Percentiles rank a stretch among this genome's conserved stretches.
phyloP scores from a whole-genome alignment of 2,329 filamentous ascomycete species.

The Davidsoniella australis region DNA sequence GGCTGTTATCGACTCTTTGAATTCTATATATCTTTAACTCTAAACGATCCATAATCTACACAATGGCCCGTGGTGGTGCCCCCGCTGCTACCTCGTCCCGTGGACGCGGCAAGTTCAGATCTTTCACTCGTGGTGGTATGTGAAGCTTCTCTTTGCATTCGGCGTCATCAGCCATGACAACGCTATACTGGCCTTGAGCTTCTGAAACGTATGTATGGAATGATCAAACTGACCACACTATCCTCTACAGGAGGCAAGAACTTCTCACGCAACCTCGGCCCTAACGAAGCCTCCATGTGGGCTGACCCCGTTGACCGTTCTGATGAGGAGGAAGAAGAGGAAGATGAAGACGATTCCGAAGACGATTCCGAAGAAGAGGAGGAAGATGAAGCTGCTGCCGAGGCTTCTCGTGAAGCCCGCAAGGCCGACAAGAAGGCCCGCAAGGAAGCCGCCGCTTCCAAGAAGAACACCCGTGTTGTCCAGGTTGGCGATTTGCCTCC shows the following conservation, averaged over 20 bases:
- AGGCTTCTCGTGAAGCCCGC: conserved; percentile 63
- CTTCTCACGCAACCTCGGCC: conserved; percentile 81
- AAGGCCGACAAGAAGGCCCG: conserved; percentile 74
- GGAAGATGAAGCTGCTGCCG: conserved; percentile 33
- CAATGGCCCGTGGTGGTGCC: conserved; percentile 27
- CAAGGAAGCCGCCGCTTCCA: conserved; percentile 75
- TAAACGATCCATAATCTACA: conserved; percentile 13
- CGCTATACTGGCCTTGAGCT: not conserved
- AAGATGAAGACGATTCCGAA: conserved; percentile 33
- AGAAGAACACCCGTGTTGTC: conserved; percentile 51
- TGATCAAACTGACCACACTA: not conserved
- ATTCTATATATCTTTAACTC: no score
- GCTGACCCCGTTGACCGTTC: conserved; percentile 26
- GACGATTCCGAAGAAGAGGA: conserved; percentile 35
- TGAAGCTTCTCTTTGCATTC: conserved; percentile 5
- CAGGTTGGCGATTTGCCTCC: conserved; percentile 77
- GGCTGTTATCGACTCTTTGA: no score
- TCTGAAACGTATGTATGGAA: not conserved
- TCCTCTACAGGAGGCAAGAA: conserved; percentile 62
- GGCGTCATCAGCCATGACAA: conserved; percentile 12
- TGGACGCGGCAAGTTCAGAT: conserved; percentile 85
- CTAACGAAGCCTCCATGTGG: conserved; percentile 78
- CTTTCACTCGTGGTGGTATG: conserved; percentile 79
- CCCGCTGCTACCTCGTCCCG: conserved; percentile 37
- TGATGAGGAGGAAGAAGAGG: conserved; percentile 31